Evolutionary conservation across 345 rosid species (phyloP), one percentile per base, ranked within the genome.

Genomic region (Nephelium lappaceum): DNA sequence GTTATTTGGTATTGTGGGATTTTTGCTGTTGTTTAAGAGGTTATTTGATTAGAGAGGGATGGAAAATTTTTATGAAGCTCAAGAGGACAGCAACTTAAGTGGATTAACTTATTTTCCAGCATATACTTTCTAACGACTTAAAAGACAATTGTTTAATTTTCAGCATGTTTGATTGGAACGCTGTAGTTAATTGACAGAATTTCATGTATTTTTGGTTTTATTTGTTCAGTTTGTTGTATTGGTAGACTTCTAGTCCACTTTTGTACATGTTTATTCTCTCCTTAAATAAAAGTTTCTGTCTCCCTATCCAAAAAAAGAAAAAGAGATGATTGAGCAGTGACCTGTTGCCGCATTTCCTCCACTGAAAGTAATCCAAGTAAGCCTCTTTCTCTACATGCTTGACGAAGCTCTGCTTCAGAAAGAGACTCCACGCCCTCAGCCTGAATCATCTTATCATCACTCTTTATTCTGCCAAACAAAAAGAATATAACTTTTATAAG

Each of bases 341-440:
- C 99, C 95, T 95, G 97, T 73, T 92, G 91, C 78, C 90, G 89
- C 99, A 93, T 95, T 88, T 95, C 98, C 61, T 92, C 98, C 75
- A 91, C 97, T 62, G 98, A 92, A 76, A 89, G 94, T 81, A 92
- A 83, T 45, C 95, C 97, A 84, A 95, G 95, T 81, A 95, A 82
- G 71, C 99, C 99, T 81, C 99, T 91, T 15, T 91, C 92, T 87
- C 98, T 92, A 80, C 99, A 95, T 72, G 94, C 99, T 83, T 93
- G 96, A 55, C 94, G 90, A 83, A 95, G 98, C 85, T 95, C 99
- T 39, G 85, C 86, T 84, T 95, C 99, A 43, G 94, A 87, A 81
- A 93, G 99, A 55, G 99, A 92, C 84, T 93, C 96, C 81, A 92
- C 86, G 72, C 97, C 97, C 87, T 95, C 99, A 76, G 91, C 92